Evolutionary conservation across 208 protist genomes (phyloP).

Genomic region (Trypanosoma congolense): DNA sequence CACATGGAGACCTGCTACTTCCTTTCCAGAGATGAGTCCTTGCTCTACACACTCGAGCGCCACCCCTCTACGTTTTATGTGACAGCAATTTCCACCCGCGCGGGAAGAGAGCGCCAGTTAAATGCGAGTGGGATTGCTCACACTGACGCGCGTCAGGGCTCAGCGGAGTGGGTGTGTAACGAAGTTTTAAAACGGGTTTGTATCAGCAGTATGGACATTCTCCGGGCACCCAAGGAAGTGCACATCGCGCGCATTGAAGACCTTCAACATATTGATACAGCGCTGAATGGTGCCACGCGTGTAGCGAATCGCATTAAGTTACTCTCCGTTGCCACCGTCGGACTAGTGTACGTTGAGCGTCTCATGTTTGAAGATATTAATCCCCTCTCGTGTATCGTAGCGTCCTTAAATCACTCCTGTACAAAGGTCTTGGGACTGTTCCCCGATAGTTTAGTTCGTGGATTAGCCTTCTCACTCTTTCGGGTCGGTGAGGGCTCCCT

Average conservation of each 20-base stretch:
- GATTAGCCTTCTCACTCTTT: conserved; percentile 40
- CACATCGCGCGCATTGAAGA: conserved; percentile 36
- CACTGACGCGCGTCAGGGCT: conserved; percentile 18
- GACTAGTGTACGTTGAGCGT: conserved; percentile 53
- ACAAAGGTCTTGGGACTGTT: conserved; percentile 46
- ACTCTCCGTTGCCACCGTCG: conserved; percentile 52
- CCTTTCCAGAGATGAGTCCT: conserved; percentile 69
- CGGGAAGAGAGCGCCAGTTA: conserved; percentile 37
- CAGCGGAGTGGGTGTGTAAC: conserved; percentile 56
- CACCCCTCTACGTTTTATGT: conserved; percentile 63
- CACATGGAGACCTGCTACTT: conserved; percentile 61
- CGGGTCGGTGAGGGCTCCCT: conserved; percentile 38
- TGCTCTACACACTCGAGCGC: conserved; percentile 67
- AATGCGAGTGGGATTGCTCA: conserved; percentile 28
- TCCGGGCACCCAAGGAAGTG: conserved; percentile 55
- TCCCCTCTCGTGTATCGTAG: conserved; percentile 44
- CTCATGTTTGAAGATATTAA: conserved; percentile 41
- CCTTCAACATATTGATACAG: conserved; percentile 31
- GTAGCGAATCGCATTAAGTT: conserved; percentile 42
- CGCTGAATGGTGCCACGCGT: conserved; percentile 28
- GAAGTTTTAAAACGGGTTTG: conserved; percentile 60
- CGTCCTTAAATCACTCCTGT: conserved; percentile 56
- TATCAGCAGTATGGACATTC: conserved; percentile 53
- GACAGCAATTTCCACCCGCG: conserved; percentile 16
- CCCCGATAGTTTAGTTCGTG: conserved; percentile 44